phyloP scores from a whole-genome alignment of 768 basidiomycete genomes.

The Suillus hirtellus region DNA sequence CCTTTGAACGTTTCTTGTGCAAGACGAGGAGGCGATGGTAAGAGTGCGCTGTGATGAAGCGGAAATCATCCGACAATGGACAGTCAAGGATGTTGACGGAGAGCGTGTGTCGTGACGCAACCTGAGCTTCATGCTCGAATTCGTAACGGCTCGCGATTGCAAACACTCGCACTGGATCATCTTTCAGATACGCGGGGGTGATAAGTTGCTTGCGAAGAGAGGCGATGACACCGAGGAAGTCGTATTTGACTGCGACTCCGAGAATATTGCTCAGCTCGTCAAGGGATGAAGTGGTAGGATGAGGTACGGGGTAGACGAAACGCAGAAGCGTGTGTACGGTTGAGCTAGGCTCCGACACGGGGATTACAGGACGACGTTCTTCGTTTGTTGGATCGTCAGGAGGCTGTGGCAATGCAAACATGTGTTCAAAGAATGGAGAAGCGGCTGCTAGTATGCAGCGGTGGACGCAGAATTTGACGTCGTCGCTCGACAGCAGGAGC shows the following conservation, averaged over 20 bases:
- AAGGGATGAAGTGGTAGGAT: conserved; percentile 51
- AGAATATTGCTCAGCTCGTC: conserved; percentile 55
- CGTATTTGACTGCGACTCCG: conserved; percentile 62
- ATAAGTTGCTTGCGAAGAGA: conserved; percentile 54
- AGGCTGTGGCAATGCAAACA: conserved; percentile 67
- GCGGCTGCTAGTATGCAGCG: conserved; percentile 60
- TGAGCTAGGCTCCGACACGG: conserved; percentile 51
- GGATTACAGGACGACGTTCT: conserved; percentile 44
- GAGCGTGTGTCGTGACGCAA: conserved; percentile 63
- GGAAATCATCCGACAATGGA: conserved; percentile 62
- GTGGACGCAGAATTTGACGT: conserved; percentile 59
- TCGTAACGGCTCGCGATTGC: conserved; percentile 69
- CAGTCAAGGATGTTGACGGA: conserved; percentile 51
- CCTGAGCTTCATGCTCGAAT: conserved; percentile 59
- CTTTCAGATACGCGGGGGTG: conserved; percentile 46
- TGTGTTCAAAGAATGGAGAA: conserved; percentile 67
- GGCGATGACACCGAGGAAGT: conserved; percentile 47
- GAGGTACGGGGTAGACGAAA: conserved; percentile 61
- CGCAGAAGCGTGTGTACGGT: conserved; percentile 53
- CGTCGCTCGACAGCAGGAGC: conserved; percentile 46
- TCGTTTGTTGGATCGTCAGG: conserved; percentile 20
- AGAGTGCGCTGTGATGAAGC: conserved; percentile 64
- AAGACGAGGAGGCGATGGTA: conserved; percentile 66
- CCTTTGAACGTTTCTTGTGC: conserved; percentile 52
- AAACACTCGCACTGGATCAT: conserved; percentile 61